phyloP scores from a whole-genome alignment of 805 yeast species.

The Kurtzmaniella cleridarum region DNA sequence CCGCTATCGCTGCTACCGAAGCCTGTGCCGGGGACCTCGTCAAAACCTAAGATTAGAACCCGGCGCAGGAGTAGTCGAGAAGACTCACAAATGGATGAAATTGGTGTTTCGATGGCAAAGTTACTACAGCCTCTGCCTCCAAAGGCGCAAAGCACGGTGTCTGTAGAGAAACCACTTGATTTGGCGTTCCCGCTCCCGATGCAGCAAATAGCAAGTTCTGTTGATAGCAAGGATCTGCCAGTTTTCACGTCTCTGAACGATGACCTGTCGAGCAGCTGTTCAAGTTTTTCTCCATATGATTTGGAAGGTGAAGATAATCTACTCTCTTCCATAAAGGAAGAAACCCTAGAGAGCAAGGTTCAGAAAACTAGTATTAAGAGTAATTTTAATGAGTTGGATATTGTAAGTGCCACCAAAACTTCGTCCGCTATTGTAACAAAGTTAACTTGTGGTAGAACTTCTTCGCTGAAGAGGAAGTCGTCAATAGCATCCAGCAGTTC shows the following conservation, averaged over 20 bases:
- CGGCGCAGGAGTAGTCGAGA: constrained; percentile 13
- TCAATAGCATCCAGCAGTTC: background rate
- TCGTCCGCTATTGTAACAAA: background rate
- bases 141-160: background rate
- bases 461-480: background rate
- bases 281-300: constrained; percentile 10
- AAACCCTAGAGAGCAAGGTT: too few relatives aligned
- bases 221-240: constrained; percentile 5
- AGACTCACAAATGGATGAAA: constrained; percentile 17
- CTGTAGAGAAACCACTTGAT: too few relatives aligned
- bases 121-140: constrained; percentile 16
- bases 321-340: too few relatives aligned
- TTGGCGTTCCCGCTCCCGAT: background rate
- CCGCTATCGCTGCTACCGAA: constrained; percentile 16
- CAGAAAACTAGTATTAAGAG: too few relatives aligned
- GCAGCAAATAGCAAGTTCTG: background rate
- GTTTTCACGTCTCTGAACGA: constrained; percentile 5
- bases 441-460: background rate
- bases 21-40: constrained; percentile 24
- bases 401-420: background rate
- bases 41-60: constrained; percentile 34
- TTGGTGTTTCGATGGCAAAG: constrained; percentile 43
- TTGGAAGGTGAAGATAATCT: too few relatives aligned
- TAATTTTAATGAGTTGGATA: too few relatives aligned
- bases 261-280: constrained; percentile 5